phyloP scores from a whole-genome alignment of 1,139 yeast species.

The Sugiyamaella castrensis region DNA sequence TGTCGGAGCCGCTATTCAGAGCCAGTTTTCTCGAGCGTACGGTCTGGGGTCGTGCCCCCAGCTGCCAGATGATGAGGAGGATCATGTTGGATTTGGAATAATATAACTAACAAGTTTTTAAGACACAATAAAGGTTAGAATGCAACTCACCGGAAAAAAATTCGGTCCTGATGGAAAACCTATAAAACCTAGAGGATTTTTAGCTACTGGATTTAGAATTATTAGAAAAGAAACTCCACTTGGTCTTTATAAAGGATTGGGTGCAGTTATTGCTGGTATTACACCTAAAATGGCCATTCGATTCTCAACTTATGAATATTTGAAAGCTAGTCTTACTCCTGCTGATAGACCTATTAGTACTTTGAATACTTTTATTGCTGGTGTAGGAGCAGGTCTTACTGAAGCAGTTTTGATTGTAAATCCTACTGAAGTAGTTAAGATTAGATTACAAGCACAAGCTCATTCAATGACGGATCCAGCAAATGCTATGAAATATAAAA shows the following conservation, averaged over 20 bases:
- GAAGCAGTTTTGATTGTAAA: conserved; percentile 94
- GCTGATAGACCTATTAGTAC: conserved; percentile 62
- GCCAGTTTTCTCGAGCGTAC: conserved; percentile 1
- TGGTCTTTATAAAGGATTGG: conserved; percentile 91
- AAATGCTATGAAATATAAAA: conserved; percentile 78
- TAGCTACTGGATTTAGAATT: conserved; percentile 75
- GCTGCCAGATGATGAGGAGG: not conserved
- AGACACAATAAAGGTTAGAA: conserved; percentile 87
- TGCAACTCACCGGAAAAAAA: conserved; percentile 67
- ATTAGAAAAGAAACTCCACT: conserved; percentile 77
- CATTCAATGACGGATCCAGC: conserved; percentile 83
- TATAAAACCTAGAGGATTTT: conserved; percentile 60
- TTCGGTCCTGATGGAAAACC: conserved; percentile 29
- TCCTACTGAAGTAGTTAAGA: conserved; percentile 96
- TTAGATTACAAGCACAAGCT: conserved; percentile 93
- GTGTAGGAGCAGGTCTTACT: conserved; percentile 96
- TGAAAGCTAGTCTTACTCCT: conserved; percentile 64
- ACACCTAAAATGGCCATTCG: conserved; percentile 98
- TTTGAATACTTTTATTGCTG: conserved; percentile 70
- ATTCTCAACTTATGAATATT: conserved; percentile 89
- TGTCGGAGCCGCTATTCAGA: not conserved
- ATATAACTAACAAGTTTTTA: not conserved
- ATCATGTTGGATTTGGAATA: too few relatives aligned
- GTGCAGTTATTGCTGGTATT: conserved; percentile 95
- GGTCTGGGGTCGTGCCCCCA: conserved; percentile 2